A percentile compares a stretch with the other conserved stretches of the same genome.
phyloP scores from a whole-genome alignment of 176 grass and related monocot species.

The Otatea glauca region DNA sequence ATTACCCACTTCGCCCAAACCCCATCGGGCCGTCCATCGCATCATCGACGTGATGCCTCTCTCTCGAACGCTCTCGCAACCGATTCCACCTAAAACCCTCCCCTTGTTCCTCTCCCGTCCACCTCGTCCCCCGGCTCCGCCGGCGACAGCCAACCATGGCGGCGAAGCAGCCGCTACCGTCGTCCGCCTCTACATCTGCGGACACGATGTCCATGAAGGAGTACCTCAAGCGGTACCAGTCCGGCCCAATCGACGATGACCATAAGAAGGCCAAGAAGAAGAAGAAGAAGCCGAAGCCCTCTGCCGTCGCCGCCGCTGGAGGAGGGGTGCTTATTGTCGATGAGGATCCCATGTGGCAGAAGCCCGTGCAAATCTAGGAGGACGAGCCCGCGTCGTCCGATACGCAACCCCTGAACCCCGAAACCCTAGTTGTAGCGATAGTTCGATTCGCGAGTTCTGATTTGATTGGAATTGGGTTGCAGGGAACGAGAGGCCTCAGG shows the following conservation, averaged over 20 bases:
- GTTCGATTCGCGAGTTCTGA: background rate
- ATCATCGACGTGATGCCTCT: too few species aligned
- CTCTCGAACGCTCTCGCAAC: too few species aligned
- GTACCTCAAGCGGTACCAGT: conserved; percentile 86
- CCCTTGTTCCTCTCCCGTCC: background rate
- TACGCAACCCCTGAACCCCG: background rate
- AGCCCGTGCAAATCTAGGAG: conserved; percentile 78
- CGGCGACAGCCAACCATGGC: conserved; percentile 28
- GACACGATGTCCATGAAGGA: conserved; percentile 71
- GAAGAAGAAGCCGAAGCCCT: conserved; percentile 71
- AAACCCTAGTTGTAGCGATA: background rate
- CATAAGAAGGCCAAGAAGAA: conserved; percentile 81
- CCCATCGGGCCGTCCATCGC: too few species aligned
- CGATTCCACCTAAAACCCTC: too few species aligned
- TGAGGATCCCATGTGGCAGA: conserved; percentile 97
- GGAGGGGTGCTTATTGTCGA: conserved; percentile 85
- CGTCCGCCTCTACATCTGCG: conserved; percentile 36
- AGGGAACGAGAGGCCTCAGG: conserved; percentile 76
- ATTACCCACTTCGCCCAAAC: too few species aligned
- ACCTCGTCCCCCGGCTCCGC: background rate
- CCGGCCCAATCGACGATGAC: conserved; percentile 42
- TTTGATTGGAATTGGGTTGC: background rate
- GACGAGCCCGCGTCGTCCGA: conserved; percentile 61
- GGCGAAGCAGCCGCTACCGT: conserved; percentile 27
- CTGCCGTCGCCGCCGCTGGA: background rate